Evolutionary conservation across 2,329 filamentous ascomycete species (phyloP), one percentile per base, ranked within the genome.

Genomic region (Colletotrichum viniferum): DNA sequence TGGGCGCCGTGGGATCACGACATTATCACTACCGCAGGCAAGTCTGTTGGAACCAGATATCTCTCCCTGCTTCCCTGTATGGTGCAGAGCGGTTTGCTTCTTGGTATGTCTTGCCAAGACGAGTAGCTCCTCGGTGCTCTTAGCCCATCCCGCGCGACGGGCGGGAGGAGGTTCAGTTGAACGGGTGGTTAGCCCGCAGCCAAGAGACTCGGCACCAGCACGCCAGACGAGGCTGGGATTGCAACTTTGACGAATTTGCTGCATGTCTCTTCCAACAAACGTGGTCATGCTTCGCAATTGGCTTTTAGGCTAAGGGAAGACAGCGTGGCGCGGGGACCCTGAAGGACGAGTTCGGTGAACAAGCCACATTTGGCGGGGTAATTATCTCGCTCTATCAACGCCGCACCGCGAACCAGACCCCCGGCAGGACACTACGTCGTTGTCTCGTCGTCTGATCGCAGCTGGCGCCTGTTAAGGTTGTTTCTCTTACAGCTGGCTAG

Each of bases 331-430:
- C 69, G 58, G 58, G 56, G 56, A 64, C 63, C 73, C 63, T 75
- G 43, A 58, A 61, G 48, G 21, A 60, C 24, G 69, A 60, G 34
- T 18, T 75, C 63, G 64, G 55, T 63, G 63, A 36, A 28, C 63
- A 55, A 75, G 73, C 73, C 73, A 75, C 69, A 62, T 73, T 75
- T 75, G 69, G 73, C 69, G 73, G 73, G 73, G 69, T 68, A 75
- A 36, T 56, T 43, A 36, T 64, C 32, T 38, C 13, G 65, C 55
- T 32, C 30, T 61, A 60, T 38, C 58, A 43, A 71, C 69, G 48
- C 16, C 69, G 48, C 16, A 30, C 48, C 52, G 38, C 43, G 16
- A 26, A 26, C 32, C 68, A 67, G 55, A n/a, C 24, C 62, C 62
- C 73, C 34, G 38, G 58, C 36, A 16, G 8, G 18, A 36, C 32